Base-by-base conservation (phyloP, 1,284 basidiomycete species). In the Mycena citricolor region DNA sequence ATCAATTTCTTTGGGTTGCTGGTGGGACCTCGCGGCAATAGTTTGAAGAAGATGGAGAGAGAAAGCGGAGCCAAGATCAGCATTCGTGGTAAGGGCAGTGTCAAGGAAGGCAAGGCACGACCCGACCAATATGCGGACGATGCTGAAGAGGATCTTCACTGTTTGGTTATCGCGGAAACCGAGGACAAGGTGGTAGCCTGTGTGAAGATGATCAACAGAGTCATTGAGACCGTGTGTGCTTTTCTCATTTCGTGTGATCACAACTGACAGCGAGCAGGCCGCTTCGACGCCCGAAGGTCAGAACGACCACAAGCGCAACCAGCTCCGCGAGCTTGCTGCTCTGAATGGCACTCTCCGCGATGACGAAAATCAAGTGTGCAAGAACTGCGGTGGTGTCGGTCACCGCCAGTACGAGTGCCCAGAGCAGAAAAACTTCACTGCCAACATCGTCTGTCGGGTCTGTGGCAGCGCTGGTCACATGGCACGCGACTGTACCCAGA, bases 1-100 rank as follows among this genome's bases (percentile, higher is more conserved):
- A 99, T 99, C 76, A 99, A 99, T 68, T 99, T 99, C 69, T 99
- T 99, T 60, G 97, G 97, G 59, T 75, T 99, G 49, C 81, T 99
- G 48, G 95, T 99, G 52, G 97, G 97, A 30, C 97, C 97, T 58
- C 88, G 97, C 60, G 97, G 97, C 36, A 99, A 99, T 66, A 95
- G 93, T 69, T 71, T 99, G 73, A 99, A 99, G 77, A 94, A 92
- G 67, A 99, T 99, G 97, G 97, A 99, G 69, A 77, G 90, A 44
- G 92, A 99, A 59, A 92, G 88, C 60, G 97, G 97, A 20, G 97
- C 97, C 14, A 99, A 99, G 70, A 99, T 99, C 60, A 92, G 89
- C 55, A 99, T 99, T 57, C 83, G 97, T 52, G 97, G 97, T 42
- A 98, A 97, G 69, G 97, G 97, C 35, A 94, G 90, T 64, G 94